phyloP scores from a whole-genome alignment of 768 basidiomycete genomes.

The Lactarius quietus region DNA sequence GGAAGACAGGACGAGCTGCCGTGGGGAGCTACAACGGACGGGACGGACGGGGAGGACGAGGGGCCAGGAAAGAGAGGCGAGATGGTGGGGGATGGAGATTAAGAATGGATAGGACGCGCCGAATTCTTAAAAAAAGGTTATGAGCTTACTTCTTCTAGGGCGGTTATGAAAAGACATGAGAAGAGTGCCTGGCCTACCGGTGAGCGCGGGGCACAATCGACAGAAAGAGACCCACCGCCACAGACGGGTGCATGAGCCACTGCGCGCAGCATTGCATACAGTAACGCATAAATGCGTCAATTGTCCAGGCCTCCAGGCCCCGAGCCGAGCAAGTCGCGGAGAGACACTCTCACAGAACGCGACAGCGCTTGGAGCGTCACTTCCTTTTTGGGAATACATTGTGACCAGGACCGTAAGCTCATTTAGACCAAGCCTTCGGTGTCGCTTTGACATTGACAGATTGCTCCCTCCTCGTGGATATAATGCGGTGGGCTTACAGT shows the following conservation, averaged over 20 bases:
- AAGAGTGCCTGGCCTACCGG: background rate
- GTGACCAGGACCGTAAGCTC: background rate
- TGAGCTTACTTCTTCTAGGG: background rate
- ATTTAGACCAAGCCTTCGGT: background rate
- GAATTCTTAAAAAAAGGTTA: background rate
- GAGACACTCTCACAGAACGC: too few relatives aligned
- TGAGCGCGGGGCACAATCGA: too few relatives aligned
- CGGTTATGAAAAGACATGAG: background rate
- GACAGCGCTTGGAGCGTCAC: background rate
- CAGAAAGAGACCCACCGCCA: too few relatives aligned
- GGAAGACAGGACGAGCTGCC: background rate
- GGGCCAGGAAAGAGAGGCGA: background rate
- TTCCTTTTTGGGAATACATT: background rate
- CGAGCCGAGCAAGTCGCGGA: background rate
- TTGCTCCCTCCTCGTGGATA: background rate
- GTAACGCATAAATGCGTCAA: too few relatives aligned
- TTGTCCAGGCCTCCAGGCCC: background rate
- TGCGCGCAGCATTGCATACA: background rate
- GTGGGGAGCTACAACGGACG: background rate
- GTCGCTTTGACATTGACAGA: background rate
- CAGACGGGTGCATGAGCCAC: background rate
- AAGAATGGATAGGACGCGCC: background rate
- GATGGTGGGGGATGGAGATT: background rate
- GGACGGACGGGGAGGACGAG: background rate
- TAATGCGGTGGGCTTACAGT: background rate